A percentile compares a stretch with the other conserved stretches of the same genome.
phyloP scores from a whole-genome alignment of 1,284 basidiomycete species.

The Heliocybe sulcata region DNA sequence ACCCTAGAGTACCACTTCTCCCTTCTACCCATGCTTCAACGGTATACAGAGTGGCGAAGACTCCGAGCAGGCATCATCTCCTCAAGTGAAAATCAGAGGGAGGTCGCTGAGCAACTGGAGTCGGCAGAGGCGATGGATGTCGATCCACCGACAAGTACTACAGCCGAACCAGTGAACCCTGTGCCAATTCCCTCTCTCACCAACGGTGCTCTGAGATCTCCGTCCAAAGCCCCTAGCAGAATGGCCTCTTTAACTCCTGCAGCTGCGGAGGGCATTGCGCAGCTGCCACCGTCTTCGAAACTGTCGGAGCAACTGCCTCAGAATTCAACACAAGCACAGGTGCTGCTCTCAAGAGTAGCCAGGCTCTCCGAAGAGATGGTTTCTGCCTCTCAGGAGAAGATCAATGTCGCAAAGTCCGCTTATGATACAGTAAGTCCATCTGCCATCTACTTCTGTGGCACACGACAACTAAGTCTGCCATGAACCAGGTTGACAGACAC shows the following conservation, averaged over 20 bases:
- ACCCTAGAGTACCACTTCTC: constrained; percentile 17
- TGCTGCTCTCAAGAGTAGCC: constrained; percentile 49
- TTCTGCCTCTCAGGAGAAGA: constrained; percentile 64
- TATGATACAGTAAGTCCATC: constrained; percentile 50
- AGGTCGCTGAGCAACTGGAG: constrained; percentile 11
- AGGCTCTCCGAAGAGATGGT: constrained; percentile 52
- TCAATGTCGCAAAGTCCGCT: constrained; percentile 60
- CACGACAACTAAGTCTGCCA: constrained; percentile 11
- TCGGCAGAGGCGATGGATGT: not conserved
- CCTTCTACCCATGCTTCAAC: constrained; percentile 15
- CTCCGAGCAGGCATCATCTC: not conserved
- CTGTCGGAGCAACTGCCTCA: constrained; percentile 4
- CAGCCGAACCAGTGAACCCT: not conserved
- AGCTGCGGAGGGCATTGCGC: not conserved
- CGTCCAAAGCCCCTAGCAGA: not conserved
- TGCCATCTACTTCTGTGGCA: constrained; percentile 4
- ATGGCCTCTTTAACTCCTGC: not conserved
- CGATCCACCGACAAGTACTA: not conserved
- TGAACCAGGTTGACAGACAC: constrained; percentile 57
- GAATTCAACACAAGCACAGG: constrained; percentile 31
- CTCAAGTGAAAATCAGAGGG: not conserved
- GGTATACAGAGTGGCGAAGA: constrained; percentile 10
- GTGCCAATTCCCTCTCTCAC: not conserved
- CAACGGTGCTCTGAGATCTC: not conserved
- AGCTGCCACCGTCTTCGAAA: not conserved